Percentiles rank a stretch among this genome's conserved stretches.
phyloP scores from a whole-genome alignment of 1,284 basidiomycete genomes.

The Leccinum pachyderme region DNA sequence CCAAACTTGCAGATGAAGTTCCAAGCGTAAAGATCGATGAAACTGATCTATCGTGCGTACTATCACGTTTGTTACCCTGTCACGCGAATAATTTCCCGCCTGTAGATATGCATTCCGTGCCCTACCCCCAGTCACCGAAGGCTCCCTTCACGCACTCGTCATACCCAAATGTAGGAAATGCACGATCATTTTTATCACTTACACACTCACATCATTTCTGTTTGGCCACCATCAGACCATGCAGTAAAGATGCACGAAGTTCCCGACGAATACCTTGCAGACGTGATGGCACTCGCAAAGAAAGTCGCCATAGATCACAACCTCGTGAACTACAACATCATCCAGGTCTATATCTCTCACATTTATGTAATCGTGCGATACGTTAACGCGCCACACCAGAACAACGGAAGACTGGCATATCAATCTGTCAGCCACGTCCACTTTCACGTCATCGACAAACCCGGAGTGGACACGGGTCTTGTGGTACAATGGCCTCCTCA shows the following conservation, averaged over 20 bases:
- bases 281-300: constrained; percentile 77
- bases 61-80: neutral
- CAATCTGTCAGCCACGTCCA: constrained; percentile 86
- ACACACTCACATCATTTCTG: neutral
- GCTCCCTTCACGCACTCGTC: constrained; percentile 68
- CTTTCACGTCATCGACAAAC: constrained; percentile 91
- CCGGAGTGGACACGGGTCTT: constrained; percentile 62
- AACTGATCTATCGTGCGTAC: constrained; percentile 64
- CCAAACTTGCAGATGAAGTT: constrained; percentile 50
- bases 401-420: constrained; percentile 82
- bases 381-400: constrained; percentile 41
- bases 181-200: too few species aligned
- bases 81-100: neutral
- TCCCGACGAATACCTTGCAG: constrained; percentile 77
- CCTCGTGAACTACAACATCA: constrained; percentile 80
- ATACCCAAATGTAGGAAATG: constrained; percentile 76
- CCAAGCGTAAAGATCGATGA: constrained; percentile 83
- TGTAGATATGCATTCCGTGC: constrained; percentile 76
- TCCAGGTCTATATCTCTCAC: constrained; percentile 47
- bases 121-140: constrained; percentile 81
- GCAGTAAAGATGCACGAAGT: constrained; percentile 76
- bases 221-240: constrained; percentile 54
- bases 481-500: constrained; percentile 72
- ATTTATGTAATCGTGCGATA: neutral
- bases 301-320: constrained; percentile 79